Base-by-base conservation (phyloP, 2,329 filamentous ascomycete genomes). In the Botrytis cinerea region DNA sequence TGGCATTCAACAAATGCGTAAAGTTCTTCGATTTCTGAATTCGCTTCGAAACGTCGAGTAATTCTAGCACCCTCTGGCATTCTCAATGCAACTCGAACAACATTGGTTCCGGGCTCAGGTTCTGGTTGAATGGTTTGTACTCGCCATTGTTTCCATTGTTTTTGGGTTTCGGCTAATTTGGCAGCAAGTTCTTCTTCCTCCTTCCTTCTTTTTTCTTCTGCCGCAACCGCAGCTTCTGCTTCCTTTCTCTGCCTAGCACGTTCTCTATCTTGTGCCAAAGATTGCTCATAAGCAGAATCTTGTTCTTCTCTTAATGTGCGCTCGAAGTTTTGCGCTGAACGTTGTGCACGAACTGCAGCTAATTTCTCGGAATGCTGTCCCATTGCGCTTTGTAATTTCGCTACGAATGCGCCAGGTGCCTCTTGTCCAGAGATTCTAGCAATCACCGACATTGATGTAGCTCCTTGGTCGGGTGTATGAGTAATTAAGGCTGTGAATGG, bases 1-100 rank as follows among this genome's bases (percentile, higher is more conserved):
- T 94, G 91, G 83, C 95, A 98, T 80, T 99, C 96, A 3, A 98
- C 94, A 83, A 97, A 98, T 0, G 95, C 96, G 82, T 98, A 97
- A 88, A 2, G 97, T 88, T 60, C 95, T 87, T 67, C 95, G 54
- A 98, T 84, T 2, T 88, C 86, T 0, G 92, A 89, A n/a, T 89
- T 85, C 1, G 87, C 85, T 0, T 85, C 82, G 81, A 98, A 98
- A 70, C 88, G 89, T 61, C 95, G 88, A 71, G 97, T 88, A 1
- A 97, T 88, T 40, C 94, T 88, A 59, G 93, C 92, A 0, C 75
- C 76, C 67, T 87, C 85, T 14, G 89, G 88, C 87, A 91, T 87
- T 83, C 89, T 90, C 60, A 91, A 83, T 6, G 89, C 89, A 43
- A 91, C 84, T n/a, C 94, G 89, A 28, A 97, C 92, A 0, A 91